Evolutionary conservation across 228 moss, liverwort and hornwort genomes (phyloP).

Genomic region (Sphagnum magellanicum): DNA sequence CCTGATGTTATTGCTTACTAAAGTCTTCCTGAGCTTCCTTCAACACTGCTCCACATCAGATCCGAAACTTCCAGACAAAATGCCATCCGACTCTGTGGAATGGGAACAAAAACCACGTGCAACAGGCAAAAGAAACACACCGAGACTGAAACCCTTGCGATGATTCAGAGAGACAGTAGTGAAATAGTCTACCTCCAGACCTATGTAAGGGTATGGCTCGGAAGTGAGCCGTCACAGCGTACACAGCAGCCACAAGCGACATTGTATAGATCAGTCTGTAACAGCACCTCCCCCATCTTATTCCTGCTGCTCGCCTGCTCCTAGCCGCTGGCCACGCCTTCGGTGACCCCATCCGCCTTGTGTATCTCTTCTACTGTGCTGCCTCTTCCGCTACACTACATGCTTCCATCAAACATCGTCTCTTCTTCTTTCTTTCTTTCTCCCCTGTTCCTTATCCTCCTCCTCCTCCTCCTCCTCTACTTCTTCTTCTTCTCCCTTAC

Average conservation of each 20-base stretch:
- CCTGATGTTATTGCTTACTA: neutral
- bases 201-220: slow-evolving; percentile 30
- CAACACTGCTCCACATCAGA: neutral
- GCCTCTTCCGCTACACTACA: neutral
- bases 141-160: neutral
- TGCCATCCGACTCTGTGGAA: neutral
- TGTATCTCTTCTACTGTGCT: neutral
- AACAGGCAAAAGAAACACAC: neutral
- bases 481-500: too few species aligned
- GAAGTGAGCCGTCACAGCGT: slow-evolving; percentile 51
- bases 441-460: neutral
- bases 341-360: slow-evolving; percentile 52
- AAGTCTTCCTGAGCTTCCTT: neutral
- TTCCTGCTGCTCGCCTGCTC: slow-evolving; percentile 29
- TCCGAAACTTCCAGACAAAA: neutral
- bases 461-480: too few species aligned
- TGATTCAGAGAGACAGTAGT: neutral
- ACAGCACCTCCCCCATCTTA: slow-evolving; percentile 57
- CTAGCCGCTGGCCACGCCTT: slow-evolving; percentile 57
- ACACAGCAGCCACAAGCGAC: slow-evolving; percentile 43
- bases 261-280: slow-evolving; percentile 39
- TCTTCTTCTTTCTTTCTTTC: neutral
- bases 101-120: neutral
- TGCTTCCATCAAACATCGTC: neutral
- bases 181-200: slow-evolving; percentile 15